Conservation (phyloP, 371 early-diverging fungal species). For the Sporodiniella umbellata region DNA sequence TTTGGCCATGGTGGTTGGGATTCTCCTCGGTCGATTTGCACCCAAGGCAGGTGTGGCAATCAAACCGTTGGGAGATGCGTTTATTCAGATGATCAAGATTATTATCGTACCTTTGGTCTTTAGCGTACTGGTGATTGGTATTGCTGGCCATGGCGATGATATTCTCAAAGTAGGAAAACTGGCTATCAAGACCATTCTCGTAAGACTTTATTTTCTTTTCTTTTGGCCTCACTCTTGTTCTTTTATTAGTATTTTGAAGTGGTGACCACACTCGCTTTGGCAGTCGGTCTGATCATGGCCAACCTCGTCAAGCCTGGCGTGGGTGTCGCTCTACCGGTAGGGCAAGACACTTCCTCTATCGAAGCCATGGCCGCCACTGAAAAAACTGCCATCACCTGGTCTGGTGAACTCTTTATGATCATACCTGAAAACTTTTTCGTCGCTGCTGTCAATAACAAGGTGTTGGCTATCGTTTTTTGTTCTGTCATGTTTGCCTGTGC, state of each 20-base stretch:
- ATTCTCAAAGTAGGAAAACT: conserved; percentile 59
- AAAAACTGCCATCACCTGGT: conserved; percentile 50
- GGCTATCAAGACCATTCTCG: conserved; percentile 63
- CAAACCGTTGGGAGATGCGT: conserved; percentile 52
- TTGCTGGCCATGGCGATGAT: conserved; percentile 74
- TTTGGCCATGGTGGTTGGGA: conserved; percentile 56
- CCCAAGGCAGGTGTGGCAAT: conserved; percentile 45
- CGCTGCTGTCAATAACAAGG: conserved; percentile 49
- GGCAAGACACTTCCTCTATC: conserved; percentile 13
- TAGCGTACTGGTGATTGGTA: conserved; percentile 56
- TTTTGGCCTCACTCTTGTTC: background rate
- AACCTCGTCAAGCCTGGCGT: conserved; percentile 68
- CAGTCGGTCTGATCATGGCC: conserved; percentile 66
- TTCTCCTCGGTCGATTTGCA: conserved; percentile 58
- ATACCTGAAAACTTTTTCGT: conserved; percentile 56
- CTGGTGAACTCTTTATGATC: conserved; percentile 51
- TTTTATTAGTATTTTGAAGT: conserved; percentile 59
- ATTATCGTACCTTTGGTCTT: conserved; percentile 74
- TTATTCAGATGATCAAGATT: conserved; percentile 69
- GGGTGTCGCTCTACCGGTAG: conserved; percentile 22
- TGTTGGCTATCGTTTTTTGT: conserved; percentile 69
- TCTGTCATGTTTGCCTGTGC: conserved; percentile 70
- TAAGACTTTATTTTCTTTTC: conserved; percentile 14
- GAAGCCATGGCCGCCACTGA: conserved; percentile 22
- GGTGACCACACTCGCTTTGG: conserved; percentile 66